Conservation (phyloP, 768 basidiomycete species). For the Amanita brunnescens region DNA sequence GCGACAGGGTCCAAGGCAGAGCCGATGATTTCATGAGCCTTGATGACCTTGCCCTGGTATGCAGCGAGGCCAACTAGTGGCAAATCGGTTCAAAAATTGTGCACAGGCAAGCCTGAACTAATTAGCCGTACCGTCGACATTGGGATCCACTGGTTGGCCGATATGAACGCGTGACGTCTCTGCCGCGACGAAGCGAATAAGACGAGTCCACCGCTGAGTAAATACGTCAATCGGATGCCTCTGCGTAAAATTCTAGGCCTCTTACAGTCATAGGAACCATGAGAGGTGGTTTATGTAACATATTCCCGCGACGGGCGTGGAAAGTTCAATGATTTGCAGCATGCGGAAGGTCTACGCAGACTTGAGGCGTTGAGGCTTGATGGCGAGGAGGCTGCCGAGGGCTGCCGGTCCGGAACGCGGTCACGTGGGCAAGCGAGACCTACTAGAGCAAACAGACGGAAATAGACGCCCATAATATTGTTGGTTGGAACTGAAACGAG, state of each 20-base stretch:
- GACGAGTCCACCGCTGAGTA: slow-evolving; percentile 62
- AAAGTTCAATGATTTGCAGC: too few species aligned
- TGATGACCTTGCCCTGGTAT: slow-evolving; percentile 43
- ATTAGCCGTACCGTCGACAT: slow-evolving; percentile 45
- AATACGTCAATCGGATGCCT: not conserved
- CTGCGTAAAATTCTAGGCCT: too few species aligned
- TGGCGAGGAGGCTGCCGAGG: too few species aligned
- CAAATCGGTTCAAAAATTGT: not conserved
- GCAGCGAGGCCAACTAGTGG: slow-evolving; percentile 52
- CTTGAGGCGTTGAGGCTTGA: too few species aligned
- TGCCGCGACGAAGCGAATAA: slow-evolving; percentile 73
- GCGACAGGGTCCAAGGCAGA: slow-evolving; percentile 60
- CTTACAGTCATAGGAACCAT: slow-evolving; percentile 33
- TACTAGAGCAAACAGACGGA: slow-evolving; percentile 12
- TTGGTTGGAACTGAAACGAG: not conserved
- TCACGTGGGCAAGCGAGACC: slow-evolving; percentile 3
- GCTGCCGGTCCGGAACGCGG: not conserved
- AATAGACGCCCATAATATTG: slow-evolving; percentile 17
- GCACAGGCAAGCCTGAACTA: not conserved
- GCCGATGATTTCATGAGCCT: slow-evolving; percentile 65
- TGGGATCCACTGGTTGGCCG: slow-evolving; percentile 64
- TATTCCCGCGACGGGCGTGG: not conserved
- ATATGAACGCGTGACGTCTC: slow-evolving; percentile 71
- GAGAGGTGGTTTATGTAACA: not conserved
- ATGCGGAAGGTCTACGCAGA: too few species aligned